These are phyloP conservation scores for Penicillium janthinellum DNA, from an alignment of 2,329 filamentous ascomycete species.

Conservation along the genomic window DNA sequence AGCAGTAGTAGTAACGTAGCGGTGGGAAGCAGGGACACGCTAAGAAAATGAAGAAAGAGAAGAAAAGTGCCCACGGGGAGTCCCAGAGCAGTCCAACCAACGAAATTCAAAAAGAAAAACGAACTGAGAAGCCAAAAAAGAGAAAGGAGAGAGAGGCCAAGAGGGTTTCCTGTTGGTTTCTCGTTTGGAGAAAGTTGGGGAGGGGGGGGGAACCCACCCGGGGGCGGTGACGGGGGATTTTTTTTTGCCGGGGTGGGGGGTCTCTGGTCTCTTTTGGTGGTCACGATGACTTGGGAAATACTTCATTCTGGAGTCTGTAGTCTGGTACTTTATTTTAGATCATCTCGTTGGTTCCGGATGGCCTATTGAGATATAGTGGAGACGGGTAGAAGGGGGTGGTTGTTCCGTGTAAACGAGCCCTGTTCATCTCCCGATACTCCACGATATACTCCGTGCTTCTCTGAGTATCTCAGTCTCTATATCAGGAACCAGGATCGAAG, in stretches of 20 bases:
- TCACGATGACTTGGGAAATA: not conserved
- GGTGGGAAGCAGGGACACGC: not conserved
- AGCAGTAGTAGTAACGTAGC: no score
- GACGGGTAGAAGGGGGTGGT: not conserved
- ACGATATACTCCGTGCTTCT: no score
- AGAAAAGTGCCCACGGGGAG: not conserved
- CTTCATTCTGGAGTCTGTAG: not conserved
- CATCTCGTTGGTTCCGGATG: not conserved
- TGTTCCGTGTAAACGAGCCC: not conserved
- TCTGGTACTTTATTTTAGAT: not conserved
- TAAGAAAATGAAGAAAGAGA: constrained; percentile 4
- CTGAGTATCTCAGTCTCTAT: no score
- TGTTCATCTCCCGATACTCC: not conserved
- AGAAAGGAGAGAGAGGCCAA: not conserved
- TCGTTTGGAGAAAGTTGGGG: constrained; percentile 7
- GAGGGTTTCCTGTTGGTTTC: not conserved
- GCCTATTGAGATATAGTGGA: not conserved
- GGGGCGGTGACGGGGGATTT: constrained; percentile 19
- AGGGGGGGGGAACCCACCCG: not conserved
- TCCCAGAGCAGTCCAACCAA: not conserved
- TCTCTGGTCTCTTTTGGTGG: not conserved
- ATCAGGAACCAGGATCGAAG: not conserved
- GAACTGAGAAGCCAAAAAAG: not conserved
- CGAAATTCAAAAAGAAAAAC: not conserved
- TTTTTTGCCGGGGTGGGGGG: constrained; percentile 15